Evolutionary conservation across 345 rosid genomes (phyloP).

Genomic region (Pseudoturritis turrita): DNA sequence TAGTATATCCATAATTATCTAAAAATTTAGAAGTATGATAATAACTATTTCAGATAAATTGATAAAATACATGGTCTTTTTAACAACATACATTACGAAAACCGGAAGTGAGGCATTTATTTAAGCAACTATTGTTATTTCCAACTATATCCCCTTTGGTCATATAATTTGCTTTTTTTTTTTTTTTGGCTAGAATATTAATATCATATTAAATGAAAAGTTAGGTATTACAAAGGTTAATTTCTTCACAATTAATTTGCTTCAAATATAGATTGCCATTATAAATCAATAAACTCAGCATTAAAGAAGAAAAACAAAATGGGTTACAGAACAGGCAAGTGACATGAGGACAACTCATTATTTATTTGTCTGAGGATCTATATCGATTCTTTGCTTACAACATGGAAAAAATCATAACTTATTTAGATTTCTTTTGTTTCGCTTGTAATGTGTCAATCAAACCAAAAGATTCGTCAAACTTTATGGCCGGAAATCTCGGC

Average conservation of each 20-base stretch:
- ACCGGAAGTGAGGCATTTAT: too few relatives aligned
- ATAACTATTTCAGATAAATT: too few relatives aligned
- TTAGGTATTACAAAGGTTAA: too few relatives aligned
- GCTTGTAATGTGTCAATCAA: constrained; percentile 28
- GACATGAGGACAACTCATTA: constrained; percentile 27
- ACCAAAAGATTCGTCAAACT: constrained; percentile 27
- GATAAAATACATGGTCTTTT: too few relatives aligned
- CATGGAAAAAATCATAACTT: background rate
- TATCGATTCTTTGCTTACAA: constrained; percentile 24
- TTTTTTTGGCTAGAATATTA: too few relatives aligned
- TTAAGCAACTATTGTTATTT: background rate
- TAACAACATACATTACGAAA: too few relatives aligned
- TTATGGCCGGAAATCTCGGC: constrained; percentile 27
- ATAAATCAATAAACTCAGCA: background rate
- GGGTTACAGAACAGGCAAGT: constrained; percentile 7
- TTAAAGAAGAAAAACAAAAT: background rate
- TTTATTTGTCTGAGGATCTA: constrained; percentile 24
- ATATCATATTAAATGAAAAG: too few relatives aligned
- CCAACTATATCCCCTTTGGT: background rate
- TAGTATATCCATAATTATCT: too few relatives aligned
- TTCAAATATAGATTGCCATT: too few relatives aligned
- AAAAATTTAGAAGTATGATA: too few relatives aligned
- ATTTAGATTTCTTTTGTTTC: background rate
- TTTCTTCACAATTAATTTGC: too few relatives aligned
- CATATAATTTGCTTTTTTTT: background rate